Conservation (phyloP, 768 basidiomycete species). For the Lactarius hengduanensis region DNA sequence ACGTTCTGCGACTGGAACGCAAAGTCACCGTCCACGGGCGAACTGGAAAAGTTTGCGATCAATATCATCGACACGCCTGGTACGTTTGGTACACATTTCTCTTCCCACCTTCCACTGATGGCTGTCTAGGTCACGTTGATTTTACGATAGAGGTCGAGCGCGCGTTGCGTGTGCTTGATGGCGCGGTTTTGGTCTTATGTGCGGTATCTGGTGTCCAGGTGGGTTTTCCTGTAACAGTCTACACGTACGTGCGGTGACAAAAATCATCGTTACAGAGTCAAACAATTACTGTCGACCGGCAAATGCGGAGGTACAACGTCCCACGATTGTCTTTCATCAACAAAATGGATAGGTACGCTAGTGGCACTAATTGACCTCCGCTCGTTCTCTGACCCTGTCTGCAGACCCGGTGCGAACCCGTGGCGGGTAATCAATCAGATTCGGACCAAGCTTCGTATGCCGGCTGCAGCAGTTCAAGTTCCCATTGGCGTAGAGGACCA, state of each 20-base stretch:
- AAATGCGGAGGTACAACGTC: slow-evolving; percentile 97
- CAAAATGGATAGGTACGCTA: slow-evolving; percentile 89
- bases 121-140: slow-evolving; percentile 86
- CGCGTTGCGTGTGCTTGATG: slow-evolving; percentile 93
- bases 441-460: slow-evolving; percentile 83
- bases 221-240: slow-evolving; percentile 25
- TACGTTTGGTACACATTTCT: slow-evolving; percentile 33
- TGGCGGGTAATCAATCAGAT: slow-evolving; percentile 94
- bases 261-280: slow-evolving; percentile 60
- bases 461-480: slow-evolving; percentile 93
- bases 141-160: slow-evolving; percentile 99
- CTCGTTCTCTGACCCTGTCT: neutral
- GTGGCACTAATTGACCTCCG: neutral
- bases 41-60: slow-evolving; percentile 82
- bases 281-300: slow-evolving; percentile 97
- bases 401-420: slow-evolving; percentile 93
- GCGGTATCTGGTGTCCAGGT: slow-evolving; percentile 97
- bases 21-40: slow-evolving; percentile 54
- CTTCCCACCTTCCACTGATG: neutral
- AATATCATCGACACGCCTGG: slow-evolving; percentile 99
- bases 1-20: slow-evolving; percentile 98
- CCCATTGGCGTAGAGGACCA: slow-evolving; percentile 90
- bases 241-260: neutral
- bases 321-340: slow-evolving; percentile 96
- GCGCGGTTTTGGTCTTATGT: slow-evolving; percentile 93